Evolutionary conservation across 306 rosid species (phyloP).

Genomic region (Begonia peltatifolia): DNA sequence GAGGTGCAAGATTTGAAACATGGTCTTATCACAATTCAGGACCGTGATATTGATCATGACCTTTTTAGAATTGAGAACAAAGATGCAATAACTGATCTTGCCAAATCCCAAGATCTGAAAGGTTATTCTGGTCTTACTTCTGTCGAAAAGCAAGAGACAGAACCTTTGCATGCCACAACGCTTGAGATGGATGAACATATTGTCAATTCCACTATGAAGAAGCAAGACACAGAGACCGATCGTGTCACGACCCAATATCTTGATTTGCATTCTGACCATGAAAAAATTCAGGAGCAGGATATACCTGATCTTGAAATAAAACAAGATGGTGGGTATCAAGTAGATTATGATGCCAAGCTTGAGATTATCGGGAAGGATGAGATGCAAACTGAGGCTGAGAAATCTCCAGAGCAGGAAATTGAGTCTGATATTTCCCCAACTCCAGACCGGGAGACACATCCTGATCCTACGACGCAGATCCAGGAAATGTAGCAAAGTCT

Average conservation of each 20-base stretch:
- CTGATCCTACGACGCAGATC: constrained; percentile 4
- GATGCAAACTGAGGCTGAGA: neutral
- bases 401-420: constrained; percentile 3
- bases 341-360: neutral
- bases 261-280: neutral
- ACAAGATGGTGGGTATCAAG: neutral
- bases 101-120: constrained; percentile 4
- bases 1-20: constrained; percentile 2
- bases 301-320: neutral
- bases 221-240: constrained; percentile 3
- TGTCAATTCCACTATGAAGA: neutral
- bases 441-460: neutral
- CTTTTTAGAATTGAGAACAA: neutral
- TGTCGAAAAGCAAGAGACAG: constrained; percentile 5
- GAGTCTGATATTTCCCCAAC: neutral
- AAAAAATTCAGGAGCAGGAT: neutral
- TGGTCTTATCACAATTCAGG: constrained; percentile 2
- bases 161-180: constrained; percentile 6
- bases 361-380: constrained; percentile 1
- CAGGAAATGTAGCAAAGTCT: constrained; percentile 1
- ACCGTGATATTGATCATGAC: constrained; percentile 3
- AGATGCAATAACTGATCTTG: constrained; percentile 5
- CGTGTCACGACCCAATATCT: neutral
- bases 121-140: constrained; percentile 2
- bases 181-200: constrained; percentile 4